Conservation (phyloP, 2,329 filamentous ascomycete genomes). For the Colletotrichum sansevieriae region DNA sequence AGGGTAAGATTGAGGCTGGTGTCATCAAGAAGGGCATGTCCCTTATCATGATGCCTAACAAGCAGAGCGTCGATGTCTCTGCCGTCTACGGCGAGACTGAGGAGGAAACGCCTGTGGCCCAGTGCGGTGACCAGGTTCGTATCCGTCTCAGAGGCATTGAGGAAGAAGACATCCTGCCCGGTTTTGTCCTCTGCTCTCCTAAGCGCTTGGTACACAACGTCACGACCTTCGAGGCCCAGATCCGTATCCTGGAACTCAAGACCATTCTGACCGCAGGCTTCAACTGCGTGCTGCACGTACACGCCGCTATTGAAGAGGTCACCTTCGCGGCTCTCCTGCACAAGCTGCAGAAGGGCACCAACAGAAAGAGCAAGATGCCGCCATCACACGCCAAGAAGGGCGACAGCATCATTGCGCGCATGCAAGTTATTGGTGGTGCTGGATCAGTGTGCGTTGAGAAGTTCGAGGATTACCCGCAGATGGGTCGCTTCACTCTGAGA, state of each 20-base stretch:
- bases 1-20: conserved; percentile 96
- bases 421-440: conserved; percentile 88
- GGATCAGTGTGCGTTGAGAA: conserved; percentile 92
- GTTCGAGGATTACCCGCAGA: conserved; percentile 96
- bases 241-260: conserved; percentile 94
- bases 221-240: conserved; percentile 91
- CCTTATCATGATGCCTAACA: conserved; percentile 96
- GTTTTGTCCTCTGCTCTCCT: conserved; percentile 95
- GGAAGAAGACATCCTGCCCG: conserved; percentile 95
- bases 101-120: conserved; percentile 85
- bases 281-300: conserved; percentile 97
- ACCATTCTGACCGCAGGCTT: conserved; percentile 94
- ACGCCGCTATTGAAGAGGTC: conserved; percentile 97
- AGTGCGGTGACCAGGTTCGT: conserved; percentile 95
- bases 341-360: conserved; percentile 95
- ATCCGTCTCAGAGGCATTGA: conserved; percentile 93
- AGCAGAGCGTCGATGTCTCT: conserved; percentile 81
- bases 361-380: conserved; percentile 90
- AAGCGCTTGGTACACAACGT: conserved; percentile 96
- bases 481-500: conserved; percentile 90
- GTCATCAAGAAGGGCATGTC: conserved; percentile 90
- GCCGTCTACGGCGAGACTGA: conserved; percentile 96
- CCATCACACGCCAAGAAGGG: conserved; percentile 90
- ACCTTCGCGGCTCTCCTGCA: conserved; percentile 90
- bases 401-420: conserved; percentile 88